phyloP scores from a whole-genome alignment of 2,329 filamentous ascomycete species.

The Aureobasidium sp. region DNA sequence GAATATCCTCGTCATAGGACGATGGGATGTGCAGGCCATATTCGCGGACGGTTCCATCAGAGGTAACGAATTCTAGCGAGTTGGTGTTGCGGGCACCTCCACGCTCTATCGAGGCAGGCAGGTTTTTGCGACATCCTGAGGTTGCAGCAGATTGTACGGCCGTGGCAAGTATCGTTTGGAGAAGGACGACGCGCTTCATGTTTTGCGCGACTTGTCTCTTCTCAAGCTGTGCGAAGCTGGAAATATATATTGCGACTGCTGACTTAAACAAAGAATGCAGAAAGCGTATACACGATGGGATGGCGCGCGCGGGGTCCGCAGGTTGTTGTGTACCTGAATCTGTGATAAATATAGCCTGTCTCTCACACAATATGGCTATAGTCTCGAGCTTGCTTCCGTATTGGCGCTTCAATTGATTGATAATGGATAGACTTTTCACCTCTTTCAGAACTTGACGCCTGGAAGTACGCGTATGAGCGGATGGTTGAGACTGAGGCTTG shows the following conservation, averaged over 20 bases:
- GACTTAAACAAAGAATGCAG: background rate
- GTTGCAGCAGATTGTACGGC: constrained; percentile 4
- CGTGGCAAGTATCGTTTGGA: background rate
- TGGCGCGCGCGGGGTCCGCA: constrained; percentile 1
- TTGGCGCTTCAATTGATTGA: background rate
- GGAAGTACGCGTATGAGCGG: background rate
- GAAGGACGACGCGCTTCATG: background rate
- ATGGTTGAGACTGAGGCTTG: background rate
- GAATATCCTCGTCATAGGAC: constrained; percentile 32
- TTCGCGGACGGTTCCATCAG: constrained; percentile 22
- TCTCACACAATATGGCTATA: background rate
- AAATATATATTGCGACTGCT: background rate
- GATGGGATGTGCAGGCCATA: constrained; percentile 35
- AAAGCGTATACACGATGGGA: background rate
- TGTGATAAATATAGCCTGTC: background rate
- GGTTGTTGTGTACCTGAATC: background rate
- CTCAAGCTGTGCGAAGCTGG: too few species aligned
- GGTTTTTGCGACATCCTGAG: constrained; percentile 22
- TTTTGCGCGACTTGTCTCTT: background rate
- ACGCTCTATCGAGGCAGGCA: constrained; percentile 19
- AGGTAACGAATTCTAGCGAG: constrained; percentile 19
- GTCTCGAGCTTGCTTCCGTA: background rate
- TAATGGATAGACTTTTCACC: background rate
- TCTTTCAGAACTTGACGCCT: background rate
- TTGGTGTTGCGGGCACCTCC: constrained; percentile 21